Evolutionary conservation across 805 yeast genomes (phyloP).

Genomic region (Isabelozyma rhagii): DNA sequence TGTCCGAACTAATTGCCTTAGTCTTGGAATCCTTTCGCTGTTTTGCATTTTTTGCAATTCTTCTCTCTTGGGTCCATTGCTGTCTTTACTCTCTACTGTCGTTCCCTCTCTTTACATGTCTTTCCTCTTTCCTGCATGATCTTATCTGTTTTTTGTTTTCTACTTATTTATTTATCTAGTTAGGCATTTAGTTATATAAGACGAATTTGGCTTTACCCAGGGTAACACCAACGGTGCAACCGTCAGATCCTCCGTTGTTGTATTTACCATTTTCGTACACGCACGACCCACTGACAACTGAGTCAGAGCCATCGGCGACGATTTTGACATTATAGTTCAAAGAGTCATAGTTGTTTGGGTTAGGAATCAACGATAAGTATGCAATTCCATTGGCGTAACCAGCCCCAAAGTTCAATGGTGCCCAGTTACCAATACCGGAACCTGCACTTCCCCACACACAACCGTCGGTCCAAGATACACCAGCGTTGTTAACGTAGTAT

Average conservation of each 20-base stretch:
- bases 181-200: slow-evolving; percentile 29
- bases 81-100: too few relatives aligned
- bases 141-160: too few relatives aligned
- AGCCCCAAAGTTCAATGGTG: slow-evolving; percentile 93
- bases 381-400: slow-evolving; percentile 69
- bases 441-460: slow-evolving; percentile 89
- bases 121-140: too few relatives aligned
- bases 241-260: slow-evolving; percentile 64
- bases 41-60: too few relatives aligned
- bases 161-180: too few relatives aligned
- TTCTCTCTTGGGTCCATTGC: too few relatives aligned
- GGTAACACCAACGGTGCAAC: slow-evolving; percentile 73
- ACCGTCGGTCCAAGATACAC: slow-evolving; percentile 85
- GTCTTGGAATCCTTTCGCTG: too few relatives aligned
- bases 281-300: slow-evolving; percentile 62
- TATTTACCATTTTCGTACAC: slow-evolving; percentile 74
- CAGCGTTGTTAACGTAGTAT: slow-evolving; percentile 96
- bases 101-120: too few relatives aligned
- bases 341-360: slow-evolving; percentile 78
- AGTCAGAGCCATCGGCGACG: slow-evolving; percentile 58
- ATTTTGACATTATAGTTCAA: slow-evolving; percentile 61
- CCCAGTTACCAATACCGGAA: slow-evolving; percentile 94
- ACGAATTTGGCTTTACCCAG: slow-evolving; percentile 62
- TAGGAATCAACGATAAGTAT: slow-evolving; percentile 88
- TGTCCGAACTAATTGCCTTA: too few relatives aligned